Base-by-base conservation (phyloP, 495 filamentous ascomycete genomes). In the Polyplosphaeria fusca region DNA sequence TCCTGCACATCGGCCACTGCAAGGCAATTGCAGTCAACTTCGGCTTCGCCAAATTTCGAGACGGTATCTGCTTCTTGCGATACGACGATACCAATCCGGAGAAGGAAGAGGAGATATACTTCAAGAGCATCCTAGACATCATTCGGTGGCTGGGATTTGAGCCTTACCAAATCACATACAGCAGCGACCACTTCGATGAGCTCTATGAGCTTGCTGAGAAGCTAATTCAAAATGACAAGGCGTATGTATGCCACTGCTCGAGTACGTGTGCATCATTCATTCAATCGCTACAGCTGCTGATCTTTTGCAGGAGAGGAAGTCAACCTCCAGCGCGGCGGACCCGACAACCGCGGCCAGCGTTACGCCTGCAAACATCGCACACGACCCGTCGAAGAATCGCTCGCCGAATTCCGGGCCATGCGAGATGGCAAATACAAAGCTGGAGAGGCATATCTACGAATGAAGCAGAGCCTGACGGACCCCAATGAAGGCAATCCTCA, bases 1-100 rank as follows among this genome's bases (percentile, higher is more conserved):
- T 78, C 70, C 80, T 95, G 13, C 91, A 95, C 65, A 88, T 96
- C 66, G 91, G 91, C 18, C 93, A 97, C 69, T 84, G 84, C 60
- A 97, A 97, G 74, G 93, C 93, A n/a, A 96, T 98, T 71, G 83
- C 89, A 0, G 81, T 97, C 65, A 98, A 97, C 73, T 97, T 97
- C 69, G 94, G 93, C 0, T 96, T 96, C 72, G 93, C 93, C 11
- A 83, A 81, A 61, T 83, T 86, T 65, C 86, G 95, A 69, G 85
- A 86, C 12, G 94, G 94, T 48, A 75, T 86, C 51, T 86, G 81
- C 71, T 74, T 72, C 55, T 61, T 76, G 35, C 62, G 74, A 5
- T 76, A 65, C 58, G 74, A 76, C 58, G 74, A 76, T 52, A 76
- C 74, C 5, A 76, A 76, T 51, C 74, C 74, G 25, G 67, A 57